Evolutionary conservation across 176 grass and related monocot genomes (phyloP).

Genomic region (Coix lacrymajobi): DNA sequence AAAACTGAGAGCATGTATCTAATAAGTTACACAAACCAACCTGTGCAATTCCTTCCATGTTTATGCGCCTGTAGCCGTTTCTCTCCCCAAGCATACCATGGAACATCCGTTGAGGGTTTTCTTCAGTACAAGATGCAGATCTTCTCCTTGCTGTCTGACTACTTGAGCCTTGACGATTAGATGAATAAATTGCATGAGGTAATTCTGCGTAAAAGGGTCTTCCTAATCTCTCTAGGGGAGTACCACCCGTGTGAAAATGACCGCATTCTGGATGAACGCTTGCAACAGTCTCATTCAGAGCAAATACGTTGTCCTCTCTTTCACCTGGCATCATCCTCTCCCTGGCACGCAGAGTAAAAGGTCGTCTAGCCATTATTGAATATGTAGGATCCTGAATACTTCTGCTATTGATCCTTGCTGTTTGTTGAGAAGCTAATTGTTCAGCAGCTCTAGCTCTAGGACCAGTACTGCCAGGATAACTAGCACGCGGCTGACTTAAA

Average conservation of each 20-base stretch:
- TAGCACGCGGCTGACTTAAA: conserved; percentile 27
- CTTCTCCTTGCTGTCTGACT: conserved; percentile 27
- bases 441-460: conserved; percentile 35
- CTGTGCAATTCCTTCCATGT: conserved; percentile 73
- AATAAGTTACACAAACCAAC: conserved; percentile 36
- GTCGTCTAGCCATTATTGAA: conserved; percentile 21
- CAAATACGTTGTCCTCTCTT: conserved; percentile 22
- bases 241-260: conserved; percentile 23
- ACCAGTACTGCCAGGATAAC: conserved; percentile 31
- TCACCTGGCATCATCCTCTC: conserved; percentile 23
- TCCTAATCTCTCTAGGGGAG: conserved; percentile 10
- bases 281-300: conserved; percentile 32
- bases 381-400: conserved; percentile 30
- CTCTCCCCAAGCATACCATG: conserved; percentile 35
- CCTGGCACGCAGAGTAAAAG: conserved; percentile 29
- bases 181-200: conserved; percentile 46
- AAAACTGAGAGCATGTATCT: background rate
- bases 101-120: conserved; percentile 25
- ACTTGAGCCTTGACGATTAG: conserved; percentile 34
- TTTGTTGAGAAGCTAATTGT: conserved; percentile 33
- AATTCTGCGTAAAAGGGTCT: conserved; percentile 46
- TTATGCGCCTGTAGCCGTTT: conserved; percentile 38
- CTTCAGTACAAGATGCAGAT: conserved; percentile 18
- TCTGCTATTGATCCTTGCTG: conserved; percentile 25
- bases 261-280: conserved; percentile 24